Percentiles rank a stretch among this genome's conserved stretches.
Conservation (phyloP, 768 basidiomycete species). For the Phlebiopsis gigantea region DNA sequence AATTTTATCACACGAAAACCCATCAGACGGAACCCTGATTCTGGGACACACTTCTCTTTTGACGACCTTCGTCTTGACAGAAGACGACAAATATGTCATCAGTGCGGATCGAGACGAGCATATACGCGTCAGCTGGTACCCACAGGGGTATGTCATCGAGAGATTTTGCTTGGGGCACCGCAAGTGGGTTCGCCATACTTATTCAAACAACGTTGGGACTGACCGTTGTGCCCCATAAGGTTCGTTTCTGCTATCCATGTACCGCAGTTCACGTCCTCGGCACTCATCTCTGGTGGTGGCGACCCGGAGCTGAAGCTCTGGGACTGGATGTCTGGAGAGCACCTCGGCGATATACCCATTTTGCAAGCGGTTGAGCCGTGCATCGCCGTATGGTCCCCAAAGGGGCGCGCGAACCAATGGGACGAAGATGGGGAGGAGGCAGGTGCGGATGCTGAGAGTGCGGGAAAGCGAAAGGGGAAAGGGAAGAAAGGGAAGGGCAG, state of each 20-base stretch:
- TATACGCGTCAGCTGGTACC: slow-evolving; percentile 87
- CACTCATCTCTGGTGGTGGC: slow-evolving; percentile 84
- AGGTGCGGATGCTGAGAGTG: slow-evolving; percentile 12
- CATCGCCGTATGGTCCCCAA: slow-evolving; percentile 32
- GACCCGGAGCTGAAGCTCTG: slow-evolving; percentile 73
- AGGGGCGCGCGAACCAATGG: slow-evolving; percentile 18
- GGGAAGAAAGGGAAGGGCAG: slow-evolving; percentile 13
- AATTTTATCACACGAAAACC: slow-evolving; percentile 59
- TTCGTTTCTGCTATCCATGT: slow-evolving; percentile 81
- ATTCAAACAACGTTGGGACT: too few species aligned
- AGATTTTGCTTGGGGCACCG: slow-evolving; percentile 81
- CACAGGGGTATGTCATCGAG: slow-evolving; percentile 81
- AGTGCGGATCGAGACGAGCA: slow-evolving; percentile 96
- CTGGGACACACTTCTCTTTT: slow-evolving; percentile 88
- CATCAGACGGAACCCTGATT: slow-evolving; percentile 62
- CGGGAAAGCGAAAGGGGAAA: slow-evolving; percentile 23
- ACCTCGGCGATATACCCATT: slow-evolving; percentile 49
- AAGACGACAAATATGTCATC: slow-evolving; percentile 69
- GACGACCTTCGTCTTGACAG: slow-evolving; percentile 63
- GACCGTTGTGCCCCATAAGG: slow-evolving; percentile 41
- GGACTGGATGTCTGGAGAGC: slow-evolving; percentile 68
- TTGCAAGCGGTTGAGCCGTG: slow-evolving; percentile 30
- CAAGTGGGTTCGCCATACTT: slow-evolving; percentile 45
- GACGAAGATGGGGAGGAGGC: slow-evolving; percentile 16
- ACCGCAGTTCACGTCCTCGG: slow-evolving; percentile 37